phyloP scores from a whole-genome alignment of 495 filamentous ascomycete genomes.

The Cudoniella acicularis region DNA sequence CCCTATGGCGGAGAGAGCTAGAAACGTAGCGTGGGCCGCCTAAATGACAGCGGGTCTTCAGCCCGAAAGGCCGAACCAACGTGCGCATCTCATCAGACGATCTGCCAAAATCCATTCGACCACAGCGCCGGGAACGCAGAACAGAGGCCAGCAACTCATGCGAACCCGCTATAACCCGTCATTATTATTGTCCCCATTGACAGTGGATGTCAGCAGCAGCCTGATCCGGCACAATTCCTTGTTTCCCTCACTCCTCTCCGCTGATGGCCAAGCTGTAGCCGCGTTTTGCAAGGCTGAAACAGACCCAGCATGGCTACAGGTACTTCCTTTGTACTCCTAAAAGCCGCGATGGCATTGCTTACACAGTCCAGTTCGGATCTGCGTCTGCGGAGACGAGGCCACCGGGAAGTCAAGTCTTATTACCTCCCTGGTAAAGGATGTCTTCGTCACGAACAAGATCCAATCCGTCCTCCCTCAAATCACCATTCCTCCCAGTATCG shows the following conservation, averaged over 20 bases:
- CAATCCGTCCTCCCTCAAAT: constrained; percentile 91
- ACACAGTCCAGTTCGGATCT: constrained; percentile 71
- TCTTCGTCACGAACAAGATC: constrained; percentile 90
- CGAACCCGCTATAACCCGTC: too few relatives aligned
- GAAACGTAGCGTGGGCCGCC: background rate
- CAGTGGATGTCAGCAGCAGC: background rate
- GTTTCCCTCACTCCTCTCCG: background rate
- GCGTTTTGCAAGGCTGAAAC: constrained; percentile 23
- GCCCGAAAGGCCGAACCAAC: background rate
- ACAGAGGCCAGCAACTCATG: background rate
- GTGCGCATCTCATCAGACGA: background rate
- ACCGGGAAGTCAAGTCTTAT: constrained; percentile 69
- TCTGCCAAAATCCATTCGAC: background rate
- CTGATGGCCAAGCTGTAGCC: constrained; percentile 19
- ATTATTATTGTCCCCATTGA: too few relatives aligned
- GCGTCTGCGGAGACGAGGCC: constrained; percentile 92
- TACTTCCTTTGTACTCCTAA: background rate
- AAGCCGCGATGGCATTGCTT: background rate
- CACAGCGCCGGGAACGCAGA: background rate
- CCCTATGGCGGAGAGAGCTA: too few relatives aligned
- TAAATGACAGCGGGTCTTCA: background rate
- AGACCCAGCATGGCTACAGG: constrained; percentile 22
- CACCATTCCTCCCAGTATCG: constrained; percentile 82
- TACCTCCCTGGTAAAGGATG: constrained; percentile 84
- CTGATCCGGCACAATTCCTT: background rate